Percentiles rank a stretch among this genome's conserved stretches.
phyloP scores from a whole-genome alignment of 257 asterid species.

The Marsdenia floribunda region DNA sequence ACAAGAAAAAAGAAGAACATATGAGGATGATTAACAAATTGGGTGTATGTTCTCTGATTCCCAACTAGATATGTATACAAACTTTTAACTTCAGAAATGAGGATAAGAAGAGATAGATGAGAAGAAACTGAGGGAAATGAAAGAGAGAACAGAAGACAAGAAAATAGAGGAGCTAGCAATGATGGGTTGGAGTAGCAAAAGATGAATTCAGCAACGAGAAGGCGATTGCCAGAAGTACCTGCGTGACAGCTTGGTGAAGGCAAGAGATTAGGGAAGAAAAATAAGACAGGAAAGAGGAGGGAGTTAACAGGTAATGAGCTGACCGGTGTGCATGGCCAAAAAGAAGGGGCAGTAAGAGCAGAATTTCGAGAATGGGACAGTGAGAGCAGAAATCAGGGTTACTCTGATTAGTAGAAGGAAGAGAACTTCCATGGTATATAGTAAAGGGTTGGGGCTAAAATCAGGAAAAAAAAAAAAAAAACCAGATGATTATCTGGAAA shows the following conservation, averaged over 20 bases:
- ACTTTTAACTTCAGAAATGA: not conserved
- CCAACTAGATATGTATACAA: not conserved
- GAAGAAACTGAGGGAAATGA: not conserved
- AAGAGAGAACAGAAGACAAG: not conserved
- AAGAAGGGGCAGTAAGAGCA: not conserved
- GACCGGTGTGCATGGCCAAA: not conserved
- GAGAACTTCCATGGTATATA: not conserved
- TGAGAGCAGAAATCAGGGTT: not conserved
- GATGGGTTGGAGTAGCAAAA: not conserved
- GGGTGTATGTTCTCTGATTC: not conserved
- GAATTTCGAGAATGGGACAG: not conserved
- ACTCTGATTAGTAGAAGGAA: not conserved
- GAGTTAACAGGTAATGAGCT: not conserved
- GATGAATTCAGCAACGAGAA: not conserved
- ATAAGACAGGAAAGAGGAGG: not conserved
- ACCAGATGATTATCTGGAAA: not conserved
- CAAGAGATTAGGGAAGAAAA: not conserved
- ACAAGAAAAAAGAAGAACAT: not conserved
- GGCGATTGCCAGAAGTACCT: not conserved
- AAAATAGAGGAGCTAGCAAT: not conserved
- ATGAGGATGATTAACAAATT: no score
- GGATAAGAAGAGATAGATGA: not conserved
- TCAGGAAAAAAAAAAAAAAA: not conserved
- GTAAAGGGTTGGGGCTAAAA: not conserved
- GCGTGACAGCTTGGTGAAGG: not conserved